Evolutionary conservation across 139 green algal species (phyloP).

Genomic region (Chlamydomonas schloesseri): DNA sequence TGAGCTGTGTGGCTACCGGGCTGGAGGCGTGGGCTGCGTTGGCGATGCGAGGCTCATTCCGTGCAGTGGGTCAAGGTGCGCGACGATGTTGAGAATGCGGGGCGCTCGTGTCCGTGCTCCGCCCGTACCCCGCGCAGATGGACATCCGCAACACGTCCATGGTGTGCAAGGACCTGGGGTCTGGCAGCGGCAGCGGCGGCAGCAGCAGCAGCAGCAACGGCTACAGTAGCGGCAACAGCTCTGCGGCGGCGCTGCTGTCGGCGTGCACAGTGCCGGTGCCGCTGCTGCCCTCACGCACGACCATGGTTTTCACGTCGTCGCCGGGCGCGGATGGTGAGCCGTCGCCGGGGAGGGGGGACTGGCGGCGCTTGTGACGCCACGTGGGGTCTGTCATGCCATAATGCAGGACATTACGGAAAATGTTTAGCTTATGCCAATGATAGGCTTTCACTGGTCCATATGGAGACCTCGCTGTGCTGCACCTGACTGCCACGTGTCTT

Average conservation of each 20-base stretch:
- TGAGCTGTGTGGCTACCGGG: background rate
- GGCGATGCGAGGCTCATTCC: no score
- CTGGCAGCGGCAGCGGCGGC: no score
- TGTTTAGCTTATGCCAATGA: no score
- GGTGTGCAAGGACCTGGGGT: background rate
- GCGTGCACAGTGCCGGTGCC: background rate
- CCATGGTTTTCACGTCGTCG: background rate
- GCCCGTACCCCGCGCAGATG: background rate
- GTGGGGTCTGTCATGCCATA: background rate
- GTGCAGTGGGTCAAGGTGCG: no score
- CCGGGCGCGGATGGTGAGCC: background rate
- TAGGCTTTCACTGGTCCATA: no score
- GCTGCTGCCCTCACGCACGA: background rate
- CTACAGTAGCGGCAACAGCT: background rate
- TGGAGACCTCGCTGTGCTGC: no score
- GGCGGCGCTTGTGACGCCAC: background rate
- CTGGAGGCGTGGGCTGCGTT: background rate
- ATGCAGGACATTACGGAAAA: no score
- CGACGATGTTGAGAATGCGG: background rate
- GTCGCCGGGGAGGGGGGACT: background rate
- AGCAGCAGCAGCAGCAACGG: background rate
- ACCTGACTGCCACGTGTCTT: no score
- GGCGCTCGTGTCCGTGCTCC: background rate
- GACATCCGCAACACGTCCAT: conserved; percentile 31
- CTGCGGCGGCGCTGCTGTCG: background rate